Base-by-base conservation (phyloP, 192 early-diverging fungal species). In the Backusella parvicylindrica region DNA sequence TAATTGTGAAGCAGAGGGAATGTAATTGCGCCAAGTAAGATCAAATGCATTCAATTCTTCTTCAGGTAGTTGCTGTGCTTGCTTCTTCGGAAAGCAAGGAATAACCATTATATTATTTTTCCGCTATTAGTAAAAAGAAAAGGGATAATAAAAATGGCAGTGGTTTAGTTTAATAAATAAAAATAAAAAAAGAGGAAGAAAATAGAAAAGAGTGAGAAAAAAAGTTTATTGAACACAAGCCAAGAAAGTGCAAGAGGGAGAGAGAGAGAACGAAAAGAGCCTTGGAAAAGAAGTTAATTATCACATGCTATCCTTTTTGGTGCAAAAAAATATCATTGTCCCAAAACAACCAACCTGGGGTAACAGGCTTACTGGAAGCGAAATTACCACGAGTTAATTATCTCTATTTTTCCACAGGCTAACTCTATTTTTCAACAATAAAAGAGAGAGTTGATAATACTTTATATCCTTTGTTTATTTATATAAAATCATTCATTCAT, bases 1-100 rank as follows among this genome's bases (percentile, higher is more conserved):
- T 8, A 78, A 41, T 18, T 72, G 77, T 18, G 56, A 37, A 26
- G 64, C 31, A 36, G 81, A 82, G 21, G 81, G 81, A n/a, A 82
- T 28, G 32, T 82, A 82, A 70, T 85, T 81, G 71, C 71, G 78
- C 82, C 84, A 83, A 35, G 84, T 83, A 36, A 83, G 76, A 64
- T 85, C 82, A 64, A 79, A 80, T 15, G 78, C 81, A 63, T 77
- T 79, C 41, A 67, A 60, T 56, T 79, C 79, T 31, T 71, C 74
- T 71, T 75, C 72, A 33, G 43, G 72, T 70, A 60, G 60, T 32
- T 70, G 77, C 65, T 79, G 30, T 21, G 32, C 18, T 68, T 68
- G 32, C 32, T 36, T 68, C 13, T 67, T 67, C 8, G 66, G 32
- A 38, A 68, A 38, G 21, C 66, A 68, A 36, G 66, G 66, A 38